Evolutionary conservation across 2,329 filamentous ascomycete genomes (phyloP).

Genomic region (Claviceps quebecensis): DNA sequence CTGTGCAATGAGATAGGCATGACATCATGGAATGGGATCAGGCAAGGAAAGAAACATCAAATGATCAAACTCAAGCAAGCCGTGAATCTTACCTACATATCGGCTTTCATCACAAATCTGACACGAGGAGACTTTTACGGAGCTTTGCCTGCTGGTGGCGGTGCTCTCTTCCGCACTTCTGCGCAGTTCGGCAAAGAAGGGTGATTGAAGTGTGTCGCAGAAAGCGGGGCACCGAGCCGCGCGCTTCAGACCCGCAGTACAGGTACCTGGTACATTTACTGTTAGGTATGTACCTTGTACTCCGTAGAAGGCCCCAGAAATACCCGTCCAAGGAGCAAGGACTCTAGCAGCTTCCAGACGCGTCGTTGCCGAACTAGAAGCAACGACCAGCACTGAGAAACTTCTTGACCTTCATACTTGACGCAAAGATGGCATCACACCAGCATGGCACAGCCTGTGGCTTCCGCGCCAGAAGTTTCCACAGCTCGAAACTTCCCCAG

Average conservation of each 20-base stretch:
- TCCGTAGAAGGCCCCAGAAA: not conserved
- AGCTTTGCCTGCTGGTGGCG: not conserved
- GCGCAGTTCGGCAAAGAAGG: not conserved
- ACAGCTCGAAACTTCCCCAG: not conserved
- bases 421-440: constrained; percentile 1
- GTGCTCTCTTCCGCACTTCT: too few relatives aligned
- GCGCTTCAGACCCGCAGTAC: too few relatives aligned
- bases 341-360: constrained; percentile 2
- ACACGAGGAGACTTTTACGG: too few relatives aligned
- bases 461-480: not conserved
- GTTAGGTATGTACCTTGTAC: too few relatives aligned
- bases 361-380: not conserved
- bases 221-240: not conserved
- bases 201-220: not conserved
- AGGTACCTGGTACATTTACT: too few relatives aligned
- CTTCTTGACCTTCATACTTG: not conserved
- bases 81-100: too few relatives aligned
- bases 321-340: not conserved
- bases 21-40: too few relatives aligned
- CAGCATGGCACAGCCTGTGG: too few relatives aligned
- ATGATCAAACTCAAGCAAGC: too few relatives aligned
- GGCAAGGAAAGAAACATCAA: too few relatives aligned
- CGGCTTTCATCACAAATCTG: too few relatives aligned
- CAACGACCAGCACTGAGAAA: constrained; percentile 1
- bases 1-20: too few relatives aligned